Evolutionary conservation across 805 yeast species (phyloP), one percentile per base, ranked within the genome.

Genomic region (Monosporozyma siamensis): DNA sequence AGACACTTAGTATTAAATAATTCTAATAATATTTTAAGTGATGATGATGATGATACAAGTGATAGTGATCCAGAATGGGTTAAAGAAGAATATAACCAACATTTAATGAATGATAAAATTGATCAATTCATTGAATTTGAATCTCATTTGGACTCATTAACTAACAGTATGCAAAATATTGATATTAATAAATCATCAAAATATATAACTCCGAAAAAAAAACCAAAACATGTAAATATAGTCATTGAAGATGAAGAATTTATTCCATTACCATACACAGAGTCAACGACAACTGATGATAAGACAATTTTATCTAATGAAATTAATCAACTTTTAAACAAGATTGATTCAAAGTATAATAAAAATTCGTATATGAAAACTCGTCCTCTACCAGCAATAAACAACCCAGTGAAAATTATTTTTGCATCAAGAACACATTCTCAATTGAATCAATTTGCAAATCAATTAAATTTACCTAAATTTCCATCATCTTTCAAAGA

Each of bases 341-440:
- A 71, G 46, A 63, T 76, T 25, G 42, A 4, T 58, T 51, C 34
- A 51, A 43, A 6, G 48, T 26, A 24, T 10, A 48, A 45, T 8
- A 45, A 39, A 6, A 49, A 48, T 49, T 27, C n/a, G n/a, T 39
- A 46, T 26, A 43, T 46, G 48, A 49, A 14, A 31, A 53, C 48
- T 36, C 59, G 47, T 44, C 53, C 11, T 17, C 18, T 36, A 14
- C 30, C 26, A 8, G 18, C 21, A 9, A 7, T 35, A 22, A 25
- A 26, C 18, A 61, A 64, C 15, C 62, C 75, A 0, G 53, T 67
- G 1, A 74, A 78, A 50, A 75, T 89, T 1, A 75, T 64, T 50
- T 88, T 79, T 55, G 71, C 95, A 0, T 86, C 96, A 2, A 68
- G 97, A 60, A 89, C 97, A 0, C 97, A 89, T 55, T 85, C 96